Base-by-base conservation (phyloP, 306 rosid species). In the Delonix regia region DNA sequence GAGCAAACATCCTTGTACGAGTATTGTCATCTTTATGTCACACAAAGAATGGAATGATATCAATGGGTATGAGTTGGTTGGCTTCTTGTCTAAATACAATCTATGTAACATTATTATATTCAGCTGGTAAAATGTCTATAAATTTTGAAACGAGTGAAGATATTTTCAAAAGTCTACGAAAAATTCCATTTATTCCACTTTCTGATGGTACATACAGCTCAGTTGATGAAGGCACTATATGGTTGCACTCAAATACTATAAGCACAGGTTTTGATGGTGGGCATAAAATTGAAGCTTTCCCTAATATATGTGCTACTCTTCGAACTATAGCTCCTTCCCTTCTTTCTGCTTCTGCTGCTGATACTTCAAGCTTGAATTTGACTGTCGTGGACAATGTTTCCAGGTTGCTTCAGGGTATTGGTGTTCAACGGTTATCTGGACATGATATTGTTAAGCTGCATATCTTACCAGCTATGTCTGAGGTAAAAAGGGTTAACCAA, bases 361-460 rank as follows among this genome's bases (percentile, higher is more conserved):
- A 84, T 85, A 75, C 89, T 55, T 70, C 85, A 21, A 68, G 57
- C 76, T 79, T 71, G 78, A 87, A 83, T 82, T 24, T 60, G 64
- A 66, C 80, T 14, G 30, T 79, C 21, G 71, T 81, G 70, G 89
- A 86, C 76, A 94, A 88, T 79, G 73, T 88, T 75, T 82, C 85
- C 36, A 82, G 77, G 69, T 79, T 94, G 86, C 93, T 94, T 75
- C 83, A 78, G 62, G 85, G 81, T 82, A 82, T 94, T 73, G 99
- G 99, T 57, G 93, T 92, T 78, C 97, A 92, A 59, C 88, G 69
- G 80, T 85, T 94, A 87, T 94, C 97, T 81, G 92, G 85, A 11
- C 99, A 94, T 82, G 99, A 90, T 80, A 90, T 94, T 85, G 84
- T 94, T 64, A 92, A 89, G 86, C 85, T 85, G 73, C 97, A 94